Base-by-base conservation (phyloP, 2,329 filamentous ascomycete genomes). In the Thielaviopsis punctulata region DNA sequence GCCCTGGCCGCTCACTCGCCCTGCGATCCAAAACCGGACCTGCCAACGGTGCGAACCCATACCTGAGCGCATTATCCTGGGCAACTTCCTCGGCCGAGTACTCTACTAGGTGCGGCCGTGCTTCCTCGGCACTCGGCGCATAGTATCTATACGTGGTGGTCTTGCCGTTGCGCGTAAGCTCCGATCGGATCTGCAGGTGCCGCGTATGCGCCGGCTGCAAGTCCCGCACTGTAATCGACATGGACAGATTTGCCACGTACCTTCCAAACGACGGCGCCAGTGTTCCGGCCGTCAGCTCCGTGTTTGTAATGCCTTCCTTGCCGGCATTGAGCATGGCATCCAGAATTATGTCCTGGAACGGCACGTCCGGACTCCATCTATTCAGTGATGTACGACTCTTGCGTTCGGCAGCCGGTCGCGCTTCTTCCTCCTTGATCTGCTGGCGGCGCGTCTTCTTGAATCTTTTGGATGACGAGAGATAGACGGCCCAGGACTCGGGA, bases 401-500 rank as follows among this genome's bases (percentile, higher is more conserved):
- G 9, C 47, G 27, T 15, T 45, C 45, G n/a, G 41, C 44, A 22
- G 39, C 46, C 15, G 49, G 41, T n/a, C 48, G 39, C 21, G 41
- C n/a, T 19, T 55, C 49, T 27, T 55, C 53, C 15, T 52, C 53
- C 15, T 52, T 52, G 15, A 55, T 55, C 36, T 55, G 53, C 33
- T 55, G 53, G 7, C 49, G 48, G n/a, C 53, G 49, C 22, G 49
- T 55, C 47, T 55, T 55, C 24, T 50, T 55, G 39, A 52, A 27
- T 33, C 50, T 55, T 48, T 55, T 55, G 15, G 50, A 47, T 3
- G 53, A 55, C 13, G 45, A 55, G 15, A 77, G 65, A 54, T 75
- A 77, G 18, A 70, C 64, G 6, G 69, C 65, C 76, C 77, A 80
- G 57, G 80, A 77, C 21, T 73, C 71, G 1, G 70, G 59, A 12